A percentile compares a stretch with the other conserved stretches of the same genome.
These are phyloP conservation scores for Fistulifera pelliculosa DNA, from an alignment of 108 stramenopile species.

Conservation along the genomic window DNA sequence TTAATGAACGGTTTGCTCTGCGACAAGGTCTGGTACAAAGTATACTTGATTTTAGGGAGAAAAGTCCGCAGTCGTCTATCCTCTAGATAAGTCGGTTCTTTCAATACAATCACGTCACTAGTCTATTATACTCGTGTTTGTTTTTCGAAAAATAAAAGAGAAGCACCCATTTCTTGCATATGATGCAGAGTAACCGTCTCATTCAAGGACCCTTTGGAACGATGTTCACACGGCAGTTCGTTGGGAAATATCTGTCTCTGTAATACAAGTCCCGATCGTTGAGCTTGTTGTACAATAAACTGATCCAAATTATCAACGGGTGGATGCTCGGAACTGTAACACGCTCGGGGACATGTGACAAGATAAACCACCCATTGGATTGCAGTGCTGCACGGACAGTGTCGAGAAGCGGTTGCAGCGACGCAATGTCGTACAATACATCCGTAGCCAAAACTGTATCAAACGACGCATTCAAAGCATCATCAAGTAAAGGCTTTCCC, in stretches of 20 bases:
- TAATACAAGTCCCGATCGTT: conserved; percentile 6
- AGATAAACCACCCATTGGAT: conserved; percentile 27
- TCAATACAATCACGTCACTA: too few relatives aligned
- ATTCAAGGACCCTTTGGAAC: not conserved
- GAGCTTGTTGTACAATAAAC: conserved; percentile 15
- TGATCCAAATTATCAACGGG: conserved; percentile 15
- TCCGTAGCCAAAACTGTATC: conserved; percentile 62
- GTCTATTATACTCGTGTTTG: too few relatives aligned
- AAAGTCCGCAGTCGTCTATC: too few relatives aligned
- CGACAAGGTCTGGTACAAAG: too few relatives aligned
- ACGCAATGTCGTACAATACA: conserved; percentile 51
- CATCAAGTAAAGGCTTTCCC: conserved; percentile 16
- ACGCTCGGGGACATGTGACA: conserved; percentile 68
- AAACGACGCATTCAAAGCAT: conserved; percentile 3
- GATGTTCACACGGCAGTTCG: not conserved
- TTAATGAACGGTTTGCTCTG: too few relatives aligned
- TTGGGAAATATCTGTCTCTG: conserved; percentile 5
- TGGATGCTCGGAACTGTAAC: conserved; percentile 5
- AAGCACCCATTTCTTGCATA: conserved; percentile 23
- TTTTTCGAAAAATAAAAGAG: conserved; percentile 20
- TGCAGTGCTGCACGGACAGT: conserved; percentile 21
- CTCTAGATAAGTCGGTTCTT: too few relatives aligned
- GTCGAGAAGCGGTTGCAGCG: conserved; percentile 25
- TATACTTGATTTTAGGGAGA: too few relatives aligned
- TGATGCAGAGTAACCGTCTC: conserved; percentile 3